Conservation (phyloP, 2,329 filamentous ascomycete genomes). For the Lachnellula arida region DNA sequence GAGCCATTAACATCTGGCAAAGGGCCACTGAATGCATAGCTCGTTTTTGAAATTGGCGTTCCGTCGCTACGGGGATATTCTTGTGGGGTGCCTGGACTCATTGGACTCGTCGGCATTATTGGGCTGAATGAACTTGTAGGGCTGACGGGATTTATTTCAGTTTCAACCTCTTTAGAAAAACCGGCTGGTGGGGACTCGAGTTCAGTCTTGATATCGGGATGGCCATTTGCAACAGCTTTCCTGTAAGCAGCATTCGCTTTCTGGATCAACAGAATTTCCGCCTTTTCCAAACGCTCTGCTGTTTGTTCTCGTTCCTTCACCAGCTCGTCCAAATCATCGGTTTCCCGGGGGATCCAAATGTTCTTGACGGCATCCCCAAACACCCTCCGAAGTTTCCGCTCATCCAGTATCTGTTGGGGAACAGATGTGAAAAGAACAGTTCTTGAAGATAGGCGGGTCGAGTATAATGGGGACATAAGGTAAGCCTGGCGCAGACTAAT, state of each 20-base stretch:
- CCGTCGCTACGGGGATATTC: constrained; percentile 14
- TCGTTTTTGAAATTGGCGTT: constrained; percentile 14
- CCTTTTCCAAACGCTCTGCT: constrained; percentile 57
- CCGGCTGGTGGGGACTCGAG: constrained; percentile 3
- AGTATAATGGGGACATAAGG: constrained; percentile 60
- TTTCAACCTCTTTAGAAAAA: constrained; percentile 5
- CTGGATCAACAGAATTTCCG: constrained; percentile 59
- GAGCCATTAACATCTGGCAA: constrained; percentile 33
- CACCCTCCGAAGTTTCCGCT: constrained; percentile 52
- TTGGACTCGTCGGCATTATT: background rate
- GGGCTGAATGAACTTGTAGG: background rate
- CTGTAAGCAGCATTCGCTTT: constrained; percentile 51
- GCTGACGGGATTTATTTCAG: background rate
- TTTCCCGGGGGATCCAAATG: constrained; percentile 59
- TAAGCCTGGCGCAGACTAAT: constrained; percentile 67
- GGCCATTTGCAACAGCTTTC: constrained; percentile 48
- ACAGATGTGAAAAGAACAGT: constrained; percentile 64
- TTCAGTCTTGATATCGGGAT: constrained; percentile 32
- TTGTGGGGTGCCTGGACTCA: constrained; percentile 7
- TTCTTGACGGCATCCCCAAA: constrained; percentile 60
- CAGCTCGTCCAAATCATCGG: constrained; percentile 53
- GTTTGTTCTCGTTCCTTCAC: constrained; percentile 55
- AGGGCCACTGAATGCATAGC: constrained; percentile 18
- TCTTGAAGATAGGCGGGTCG: constrained; percentile 59
- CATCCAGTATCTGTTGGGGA: constrained; percentile 54